Percentiles rank a stretch among this genome's conserved stretches.
Evolutionary conservation across 768 basidiomycete species (phyloP).

Genomic region (Boletus subparvulus): DNA sequence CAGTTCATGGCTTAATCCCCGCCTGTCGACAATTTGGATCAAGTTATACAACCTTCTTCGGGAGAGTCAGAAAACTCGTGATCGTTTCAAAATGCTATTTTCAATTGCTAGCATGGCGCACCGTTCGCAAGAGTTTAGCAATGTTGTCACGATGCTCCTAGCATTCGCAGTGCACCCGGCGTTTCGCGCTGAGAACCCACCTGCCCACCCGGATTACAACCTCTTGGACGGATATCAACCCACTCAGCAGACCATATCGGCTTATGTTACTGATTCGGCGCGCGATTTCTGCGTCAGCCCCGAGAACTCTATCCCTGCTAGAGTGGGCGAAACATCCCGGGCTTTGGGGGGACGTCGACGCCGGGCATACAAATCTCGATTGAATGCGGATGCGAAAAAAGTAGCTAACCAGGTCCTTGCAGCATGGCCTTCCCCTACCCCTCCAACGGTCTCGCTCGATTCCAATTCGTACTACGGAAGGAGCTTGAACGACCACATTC

Average conservation of each 20-base stretch:
- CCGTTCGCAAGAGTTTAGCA: not conserved
- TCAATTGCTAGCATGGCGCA: constrained; percentile 33
- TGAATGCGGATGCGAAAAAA: accelerated
- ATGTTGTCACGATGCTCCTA: constrained; percentile 27
- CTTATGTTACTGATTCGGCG: not conserved
- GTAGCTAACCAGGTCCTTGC: not conserved
- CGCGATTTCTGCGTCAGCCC: not conserved
- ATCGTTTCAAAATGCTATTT: constrained; percentile 24
- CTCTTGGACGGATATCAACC: not conserved
- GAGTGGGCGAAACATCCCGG: not conserved
- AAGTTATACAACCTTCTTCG: constrained; percentile 27
- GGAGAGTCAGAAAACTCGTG: not conserved
- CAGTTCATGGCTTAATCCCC: constrained; percentile 24
- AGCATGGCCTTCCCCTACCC: not conserved
- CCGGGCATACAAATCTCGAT: not conserved
- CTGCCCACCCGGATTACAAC: not conserved
- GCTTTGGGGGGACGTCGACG: not conserved
- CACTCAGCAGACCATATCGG: not conserved
- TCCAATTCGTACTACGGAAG: not conserved
- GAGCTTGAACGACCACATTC: not conserved
- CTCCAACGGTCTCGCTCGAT: not conserved
- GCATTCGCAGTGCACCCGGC: constrained; percentile 26
- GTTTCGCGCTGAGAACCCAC: constrained; percentile 10
- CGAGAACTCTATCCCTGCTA: not conserved
- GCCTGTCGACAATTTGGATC: constrained; percentile 24